phyloP scores from a whole-genome alignment of 2,329 filamentous ascomycete species.

The Leptographium radiaticola region DNA sequence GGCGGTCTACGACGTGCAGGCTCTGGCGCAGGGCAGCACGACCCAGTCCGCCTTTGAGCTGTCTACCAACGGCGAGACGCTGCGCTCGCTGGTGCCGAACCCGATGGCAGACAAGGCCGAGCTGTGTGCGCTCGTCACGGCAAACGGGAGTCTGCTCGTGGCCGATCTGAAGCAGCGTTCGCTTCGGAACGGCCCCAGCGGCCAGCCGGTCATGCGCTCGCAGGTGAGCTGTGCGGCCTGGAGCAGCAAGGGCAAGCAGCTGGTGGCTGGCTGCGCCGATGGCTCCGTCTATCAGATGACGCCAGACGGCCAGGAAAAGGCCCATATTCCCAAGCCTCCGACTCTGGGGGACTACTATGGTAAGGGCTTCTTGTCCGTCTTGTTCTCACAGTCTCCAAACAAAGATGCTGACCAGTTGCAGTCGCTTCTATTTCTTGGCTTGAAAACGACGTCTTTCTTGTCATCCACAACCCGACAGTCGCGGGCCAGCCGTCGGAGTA shows the following conservation, averaged over 20 bases:
- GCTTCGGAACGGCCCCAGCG: constrained; percentile 44
- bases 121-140: constrained; percentile 69
- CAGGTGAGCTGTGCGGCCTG: constrained; percentile 77
- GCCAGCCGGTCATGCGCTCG: constrained; percentile 49
- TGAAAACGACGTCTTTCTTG: constrained; percentile 73
- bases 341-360: constrained; percentile 53
- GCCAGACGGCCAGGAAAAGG: constrained; percentile 65
- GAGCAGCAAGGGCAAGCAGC: constrained; percentile 87
- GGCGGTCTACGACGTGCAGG: constrained; percentile 66
- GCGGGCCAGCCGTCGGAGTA: constrained; percentile 56
- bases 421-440: constrained; percentile 80
- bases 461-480: constrained; percentile 58
- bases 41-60: constrained; percentile 56
- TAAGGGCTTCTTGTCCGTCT: constrained; percentile 25
- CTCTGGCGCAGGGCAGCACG: constrained; percentile 36
- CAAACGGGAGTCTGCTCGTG: constrained; percentile 68
- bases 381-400: background rate
- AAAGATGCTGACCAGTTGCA: constrained; percentile 16
- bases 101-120: constrained; percentile 60
- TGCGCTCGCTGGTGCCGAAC: constrained; percentile 69
- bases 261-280: constrained; percentile 73
- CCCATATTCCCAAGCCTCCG: constrained; percentile 64
- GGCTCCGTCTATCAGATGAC: constrained; percentile 76
- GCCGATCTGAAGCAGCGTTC: constrained; percentile 61
- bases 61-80: constrained; percentile 56